Percentiles rank a stretch among this genome's conserved stretches.
Evolutionary conservation across 208 protist genomes (phyloP).

Genomic region (Trypanosoma mega): DNA sequence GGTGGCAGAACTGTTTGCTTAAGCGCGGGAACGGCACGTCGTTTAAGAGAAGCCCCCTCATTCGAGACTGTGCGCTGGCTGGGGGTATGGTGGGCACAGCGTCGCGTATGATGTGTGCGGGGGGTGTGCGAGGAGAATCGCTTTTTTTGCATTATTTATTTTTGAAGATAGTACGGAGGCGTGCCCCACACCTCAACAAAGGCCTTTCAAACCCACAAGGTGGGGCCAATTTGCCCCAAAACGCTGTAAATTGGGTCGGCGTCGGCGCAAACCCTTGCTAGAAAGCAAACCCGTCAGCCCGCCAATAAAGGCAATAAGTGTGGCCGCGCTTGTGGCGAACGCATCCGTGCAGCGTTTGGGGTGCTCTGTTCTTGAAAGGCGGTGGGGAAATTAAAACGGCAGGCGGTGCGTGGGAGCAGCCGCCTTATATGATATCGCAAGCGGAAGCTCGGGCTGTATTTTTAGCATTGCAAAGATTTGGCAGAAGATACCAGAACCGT

Average conservation of each 20-base stretch:
- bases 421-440: neutral
- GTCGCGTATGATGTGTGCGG: neutral
- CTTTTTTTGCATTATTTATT: neutral
- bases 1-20: neutral
- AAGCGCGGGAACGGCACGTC: neutral
- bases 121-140: neutral
- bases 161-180: neutral
- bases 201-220: neutral
- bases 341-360: neutral
- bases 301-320: neutral
- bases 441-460: neutral
- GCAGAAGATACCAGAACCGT: neutral
- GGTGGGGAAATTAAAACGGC: neutral
- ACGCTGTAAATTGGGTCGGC: neutral
- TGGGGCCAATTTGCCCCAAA: neutral
- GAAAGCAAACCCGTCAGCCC: too few species aligned
- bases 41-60: neutral
- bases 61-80: neutral
- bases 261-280: neutral
- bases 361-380: neutral
- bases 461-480: neutral
- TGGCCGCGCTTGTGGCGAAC: neutral
- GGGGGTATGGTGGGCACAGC: neutral
- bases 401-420: neutral
- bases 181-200: neutral